Evolutionary conservation across 495 filamentous ascomycete species (phyloP).

Genomic region (Jackrogersella minutella): DNA sequence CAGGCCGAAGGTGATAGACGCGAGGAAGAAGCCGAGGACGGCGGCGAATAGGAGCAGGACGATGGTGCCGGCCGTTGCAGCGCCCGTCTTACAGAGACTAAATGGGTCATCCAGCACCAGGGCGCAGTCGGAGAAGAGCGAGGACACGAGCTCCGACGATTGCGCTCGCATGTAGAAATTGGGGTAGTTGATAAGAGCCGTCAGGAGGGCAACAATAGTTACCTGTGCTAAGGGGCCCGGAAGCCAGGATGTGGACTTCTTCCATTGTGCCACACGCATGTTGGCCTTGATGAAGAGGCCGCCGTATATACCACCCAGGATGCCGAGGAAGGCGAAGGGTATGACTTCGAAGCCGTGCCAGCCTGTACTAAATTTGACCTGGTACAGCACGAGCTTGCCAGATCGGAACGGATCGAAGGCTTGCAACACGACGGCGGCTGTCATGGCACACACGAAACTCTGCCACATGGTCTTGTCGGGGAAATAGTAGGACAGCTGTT

Average conservation of each 20-base stretch:
- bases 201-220: constrained; percentile 73
- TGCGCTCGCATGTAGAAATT: constrained; percentile 95
- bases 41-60: constrained; percentile 81
- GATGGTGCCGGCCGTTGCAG: constrained; percentile 74
- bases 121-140: constrained; percentile 89
- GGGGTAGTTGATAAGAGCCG: constrained; percentile 90
- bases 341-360: constrained; percentile 97
- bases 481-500: constrained; percentile 98
- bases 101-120: constrained; percentile 80
- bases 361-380: constrained; percentile 89
- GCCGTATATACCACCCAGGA: constrained; percentile 91
- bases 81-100: constrained; percentile 83
- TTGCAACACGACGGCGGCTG: constrained; percentile 91
- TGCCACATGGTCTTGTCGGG: constrained; percentile 99
- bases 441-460: constrained; percentile 98
- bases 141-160: constrained; percentile 88
- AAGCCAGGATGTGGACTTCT: constrained; percentile 67
- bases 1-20: constrained; percentile 92
- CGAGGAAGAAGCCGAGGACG: constrained; percentile 82
- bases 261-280: constrained; percentile 85
- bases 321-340: constrained; percentile 86
- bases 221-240: constrained; percentile 80
- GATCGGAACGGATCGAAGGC: constrained; percentile 94
- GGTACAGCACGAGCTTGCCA: constrained; percentile 94
- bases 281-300: constrained; percentile 95